Evolutionary conservation across 2,329 filamentous ascomycete species (phyloP), one percentile per base, ranked within the genome.

Genomic region (Colletotrichum trifolii): DNA sequence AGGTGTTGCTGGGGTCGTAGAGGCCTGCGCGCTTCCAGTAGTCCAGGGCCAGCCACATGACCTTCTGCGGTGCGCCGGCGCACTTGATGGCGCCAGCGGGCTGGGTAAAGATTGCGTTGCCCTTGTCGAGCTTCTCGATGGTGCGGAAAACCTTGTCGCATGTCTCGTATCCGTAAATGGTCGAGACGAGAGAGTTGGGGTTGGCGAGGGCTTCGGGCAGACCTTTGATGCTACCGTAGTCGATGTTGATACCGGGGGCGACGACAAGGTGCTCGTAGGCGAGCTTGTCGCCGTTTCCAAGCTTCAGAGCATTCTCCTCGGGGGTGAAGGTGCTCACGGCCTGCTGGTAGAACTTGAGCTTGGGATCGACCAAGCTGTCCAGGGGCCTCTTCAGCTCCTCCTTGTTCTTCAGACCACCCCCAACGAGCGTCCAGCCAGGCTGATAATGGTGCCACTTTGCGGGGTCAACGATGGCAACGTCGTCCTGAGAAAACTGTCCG

Each of bases 381-480:
- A 90, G 72, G 1, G 83, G 83, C 60, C 77, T 75, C 50, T 83
- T 82, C 60, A 91, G 76, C 33, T 89, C 82, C 67, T 89, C 79
- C 72, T 87, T 88, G 50, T 79, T 83, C 75, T 90, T 90, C 43
- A 91, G 79, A 4, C 89, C 89, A 43, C 86, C 88, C 47, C 88
- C 89, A 2, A 91, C 89, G 1, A 91, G 79, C 2, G 89, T 91
- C 88, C 88, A 91, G 58, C 89, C 89, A 1, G 89, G 87, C 54
- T 91, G 89, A 73, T 90, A 91, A 76, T 91, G 82, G 72, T 91
- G 88, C 81, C 82, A 88, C 68, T 77, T 73, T 1, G 88, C 82
- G 0, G 89, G 89, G 68, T 91, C 89, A 47, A 91, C 77, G 34
- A 91, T 71, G 35, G 89, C 88, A 66, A 91, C 89, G 65, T 91